Percentiles rank a stretch among this genome's conserved stretches.
Evolutionary conservation across 106 monocot genomes (phyloP).

Genomic region (Chionographis japonica): DNA sequence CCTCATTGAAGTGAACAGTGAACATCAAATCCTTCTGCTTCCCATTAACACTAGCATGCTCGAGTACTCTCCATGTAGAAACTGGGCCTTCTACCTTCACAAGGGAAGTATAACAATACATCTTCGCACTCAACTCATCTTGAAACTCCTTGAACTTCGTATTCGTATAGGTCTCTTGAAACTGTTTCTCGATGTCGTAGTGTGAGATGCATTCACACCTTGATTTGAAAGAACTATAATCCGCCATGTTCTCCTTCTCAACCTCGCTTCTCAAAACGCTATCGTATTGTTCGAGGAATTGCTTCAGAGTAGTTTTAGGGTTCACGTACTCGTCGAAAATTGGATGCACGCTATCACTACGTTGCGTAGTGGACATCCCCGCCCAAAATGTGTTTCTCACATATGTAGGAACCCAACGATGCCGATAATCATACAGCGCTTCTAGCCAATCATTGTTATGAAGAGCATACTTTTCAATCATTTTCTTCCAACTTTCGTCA

Average conservation of each 20-base stretch:
- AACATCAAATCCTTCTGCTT: too few relatives aligned
- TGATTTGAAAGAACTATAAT: slow-evolving; percentile 16
- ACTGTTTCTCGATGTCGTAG: too few relatives aligned
- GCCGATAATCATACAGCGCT: slow-evolving; percentile 6
- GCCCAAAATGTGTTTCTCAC: slow-evolving; percentile 29
- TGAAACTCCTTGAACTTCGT: too few relatives aligned
- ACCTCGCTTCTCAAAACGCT: slow-evolving; percentile 9
- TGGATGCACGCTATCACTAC: slow-evolving; percentile 14
- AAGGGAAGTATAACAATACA: too few relatives aligned
- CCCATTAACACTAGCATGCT: too few relatives aligned
- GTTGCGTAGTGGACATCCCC: slow-evolving; percentile 12
- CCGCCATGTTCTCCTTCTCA: slow-evolving; percentile 21
- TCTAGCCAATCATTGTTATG: slow-evolving; percentile 13
- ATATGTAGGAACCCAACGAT: slow-evolving; percentile 23
- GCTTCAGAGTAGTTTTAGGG: slow-evolving; percentile 9
- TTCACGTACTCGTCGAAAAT: slow-evolving; percentile 25
- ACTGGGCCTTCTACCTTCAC: too few relatives aligned
- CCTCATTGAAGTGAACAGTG: too few relatives aligned
- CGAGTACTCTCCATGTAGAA: too few relatives aligned
- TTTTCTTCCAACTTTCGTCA: slow-evolving; percentile 15
- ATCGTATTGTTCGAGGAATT: slow-evolving; percentile 26
- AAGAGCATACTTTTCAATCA: slow-evolving; percentile 15
- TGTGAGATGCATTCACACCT: neutral
- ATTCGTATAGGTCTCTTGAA: too few relatives aligned
- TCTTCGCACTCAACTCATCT: too few relatives aligned